phyloP scores from a whole-genome alignment of 352 stramenopile genomes.

The Phytophthora citricola region DNA sequence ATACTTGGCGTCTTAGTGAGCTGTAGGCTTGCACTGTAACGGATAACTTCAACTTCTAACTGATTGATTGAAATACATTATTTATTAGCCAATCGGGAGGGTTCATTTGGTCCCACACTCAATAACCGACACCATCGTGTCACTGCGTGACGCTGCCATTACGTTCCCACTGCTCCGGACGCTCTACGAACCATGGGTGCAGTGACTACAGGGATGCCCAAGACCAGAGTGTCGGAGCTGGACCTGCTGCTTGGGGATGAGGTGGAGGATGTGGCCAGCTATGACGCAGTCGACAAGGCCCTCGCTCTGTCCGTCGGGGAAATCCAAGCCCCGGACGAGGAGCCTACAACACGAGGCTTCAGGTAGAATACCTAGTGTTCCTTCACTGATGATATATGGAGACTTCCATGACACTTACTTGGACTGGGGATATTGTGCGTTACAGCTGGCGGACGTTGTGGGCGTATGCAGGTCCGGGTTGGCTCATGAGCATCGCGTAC shows the following conservation, averaged over 20 bases:
- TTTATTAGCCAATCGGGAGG: constrained; percentile 8
- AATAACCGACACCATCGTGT: constrained; percentile 3
- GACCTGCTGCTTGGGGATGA: constrained; percentile 42
- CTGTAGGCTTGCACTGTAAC: not conserved
- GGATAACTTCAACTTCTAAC: constrained; percentile 3
- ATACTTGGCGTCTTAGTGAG: not conserved
- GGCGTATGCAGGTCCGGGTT: constrained; percentile 84
- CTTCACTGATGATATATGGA: constrained; percentile 1
- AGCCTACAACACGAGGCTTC: constrained; percentile 30
- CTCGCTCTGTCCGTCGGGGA: constrained; percentile 58
- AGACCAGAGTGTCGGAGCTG: constrained; percentile 35
- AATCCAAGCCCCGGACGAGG: constrained; percentile 59
- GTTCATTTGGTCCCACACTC: constrained; percentile 9
- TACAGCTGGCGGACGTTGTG: constrained; percentile 78
- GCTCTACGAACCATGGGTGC: constrained; percentile 18
- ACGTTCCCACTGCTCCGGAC: not conserved
- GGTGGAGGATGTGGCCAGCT: constrained; percentile 30
- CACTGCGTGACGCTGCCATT: not conserved
- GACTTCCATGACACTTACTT: not conserved
- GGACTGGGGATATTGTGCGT: not conserved
- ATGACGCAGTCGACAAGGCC: constrained; percentile 64
- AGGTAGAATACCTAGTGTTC: constrained; percentile 28
- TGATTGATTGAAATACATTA: constrained; percentile 8
- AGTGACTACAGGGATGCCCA: constrained; percentile 14
- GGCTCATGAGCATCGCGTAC: constrained; percentile 96